Percentiles rank a stretch among this genome's conserved stretches.
Conservation (phyloP, 306 rosid species). For the Castanea crenata region DNA sequence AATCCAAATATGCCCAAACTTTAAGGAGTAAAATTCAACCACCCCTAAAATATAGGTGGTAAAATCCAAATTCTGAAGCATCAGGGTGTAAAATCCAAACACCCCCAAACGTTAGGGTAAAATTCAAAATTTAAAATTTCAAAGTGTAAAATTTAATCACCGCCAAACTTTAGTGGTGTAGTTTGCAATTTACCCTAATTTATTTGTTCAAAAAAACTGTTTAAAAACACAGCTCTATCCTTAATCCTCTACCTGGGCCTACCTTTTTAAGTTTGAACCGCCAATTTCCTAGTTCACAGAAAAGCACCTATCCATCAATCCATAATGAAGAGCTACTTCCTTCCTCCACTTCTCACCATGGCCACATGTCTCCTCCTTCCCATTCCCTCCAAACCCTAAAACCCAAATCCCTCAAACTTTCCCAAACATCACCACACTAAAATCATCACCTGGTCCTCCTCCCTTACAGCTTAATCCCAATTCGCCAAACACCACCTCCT, state of each 20-base stretch:
- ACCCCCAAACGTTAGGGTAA: too few species aligned
- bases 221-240: too few species aligned
- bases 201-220: not conserved
- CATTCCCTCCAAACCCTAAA: conserved; percentile 21
- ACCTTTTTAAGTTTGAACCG: conserved; percentile 17
- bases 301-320: not conserved
- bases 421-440: conserved; percentile 18
- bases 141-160: too few species aligned
- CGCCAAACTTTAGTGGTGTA: too few species aligned
- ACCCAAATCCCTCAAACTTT: not conserved
- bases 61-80: too few species aligned
- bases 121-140: too few species aligned
- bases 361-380: conserved; percentile 39
- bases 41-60: too few species aligned
- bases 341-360: conserved; percentile 26
- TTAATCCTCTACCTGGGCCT: not conserved
- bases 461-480: conserved; percentile 50
- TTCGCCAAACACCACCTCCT: conserved; percentile 60
- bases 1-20: too few species aligned
- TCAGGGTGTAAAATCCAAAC: too few species aligned
- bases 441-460: conserved; percentile 53
- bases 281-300: not conserved
- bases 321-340: not conserved
- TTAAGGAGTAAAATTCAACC: too few species aligned
- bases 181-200: too few species aligned